These are phyloP conservation scores for Rhizophagus clarus DNA, from an alignment of 192 early-diverging fungal species.

Conservation along the genomic window DNA sequence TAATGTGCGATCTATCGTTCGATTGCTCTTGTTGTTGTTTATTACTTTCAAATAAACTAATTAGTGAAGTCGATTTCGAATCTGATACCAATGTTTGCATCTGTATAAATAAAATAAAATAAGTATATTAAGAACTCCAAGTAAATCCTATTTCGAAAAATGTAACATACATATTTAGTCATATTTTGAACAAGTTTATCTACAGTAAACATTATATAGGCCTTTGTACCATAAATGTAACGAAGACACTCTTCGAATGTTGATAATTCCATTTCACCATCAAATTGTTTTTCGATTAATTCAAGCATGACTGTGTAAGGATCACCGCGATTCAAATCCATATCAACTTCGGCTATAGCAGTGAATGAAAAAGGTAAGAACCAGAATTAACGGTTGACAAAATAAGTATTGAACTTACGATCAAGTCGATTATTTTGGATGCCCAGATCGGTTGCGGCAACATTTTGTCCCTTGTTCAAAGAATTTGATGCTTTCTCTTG, in stretches of 20 bases:
- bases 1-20: conserved; percentile 67
- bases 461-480: neutral
- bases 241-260: conserved; percentile 89
- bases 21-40: conserved; percentile 42
- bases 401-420: conserved; percentile 35
- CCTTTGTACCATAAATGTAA: conserved; percentile 86
- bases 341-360: conserved; percentile 41
- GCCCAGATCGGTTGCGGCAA: conserved; percentile 49
- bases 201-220: conserved; percentile 85
- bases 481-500: conserved; percentile 17
- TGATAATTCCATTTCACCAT: conserved; percentile 75
- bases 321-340: conserved; percentile 63
- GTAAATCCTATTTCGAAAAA: conserved; percentile 11
- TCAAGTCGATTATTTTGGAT: conserved; percentile 53
- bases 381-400: neutral
- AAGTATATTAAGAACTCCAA: neutral
- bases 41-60: conserved; percentile 68
- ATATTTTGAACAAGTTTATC: conserved; percentile 85
- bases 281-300: conserved; percentile 75
- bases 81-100: conserved; percentile 45
- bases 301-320: conserved; percentile 80
- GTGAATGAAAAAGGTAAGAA: neutral
- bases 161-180: conserved; percentile 71
- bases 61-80: conserved; percentile 58
- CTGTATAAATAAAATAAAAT: conserved; percentile 6